Evolutionary conservation across 1,284 basidiomycete species (phyloP), one percentile per base, ranked within the genome.

Genomic region (Sporisorium scitamineum): DNA sequence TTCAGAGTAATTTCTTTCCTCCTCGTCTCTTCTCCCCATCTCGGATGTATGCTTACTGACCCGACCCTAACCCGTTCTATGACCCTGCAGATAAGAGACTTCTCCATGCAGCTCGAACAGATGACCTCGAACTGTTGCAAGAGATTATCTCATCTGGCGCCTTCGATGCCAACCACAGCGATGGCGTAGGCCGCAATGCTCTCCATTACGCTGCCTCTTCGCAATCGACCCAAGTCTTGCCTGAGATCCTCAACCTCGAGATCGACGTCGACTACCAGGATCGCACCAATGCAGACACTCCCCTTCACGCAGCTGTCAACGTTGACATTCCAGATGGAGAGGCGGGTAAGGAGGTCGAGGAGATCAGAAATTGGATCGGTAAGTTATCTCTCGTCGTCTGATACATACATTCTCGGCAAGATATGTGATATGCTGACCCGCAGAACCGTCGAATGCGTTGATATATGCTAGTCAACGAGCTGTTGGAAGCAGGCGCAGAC

Each of bases 251-350:
- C 29, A 73, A 84, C 39, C 71, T 82, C 50, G 83, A 82, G 13
- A 94, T 93, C 85, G 93, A 95, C 81, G 93, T 95, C 57, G 94
- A 95, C 83, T 89, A 91, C 20, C 88, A 90, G 79, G 95, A 95
- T 85, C 88, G 89, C 22, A 85, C 92, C 32, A 90, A 92, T 42
- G 89, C 89, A 10, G 90, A 91, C 39, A 95, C 94, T 0, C 94
- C 94, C 1, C 87, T 96, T 11, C 94, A 95, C 84, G 89, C 94
- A 20, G 94, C 93, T 1, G 88, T 93, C 18, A 85, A 87, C 64
- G 86, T 92, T 61, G 76, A 75, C 16, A 76, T 76, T 32, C 73
- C 73, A 5, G 58, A 69, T 13, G 64, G 64, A 1, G 61, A 58
- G 16, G 65, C 62, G 1, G 74, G 52, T 0, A 61, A 39, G 5